Evolutionary conservation across 768 basidiomycete species (phyloP).

Genomic region (Boletus subcaerulescens): DNA sequence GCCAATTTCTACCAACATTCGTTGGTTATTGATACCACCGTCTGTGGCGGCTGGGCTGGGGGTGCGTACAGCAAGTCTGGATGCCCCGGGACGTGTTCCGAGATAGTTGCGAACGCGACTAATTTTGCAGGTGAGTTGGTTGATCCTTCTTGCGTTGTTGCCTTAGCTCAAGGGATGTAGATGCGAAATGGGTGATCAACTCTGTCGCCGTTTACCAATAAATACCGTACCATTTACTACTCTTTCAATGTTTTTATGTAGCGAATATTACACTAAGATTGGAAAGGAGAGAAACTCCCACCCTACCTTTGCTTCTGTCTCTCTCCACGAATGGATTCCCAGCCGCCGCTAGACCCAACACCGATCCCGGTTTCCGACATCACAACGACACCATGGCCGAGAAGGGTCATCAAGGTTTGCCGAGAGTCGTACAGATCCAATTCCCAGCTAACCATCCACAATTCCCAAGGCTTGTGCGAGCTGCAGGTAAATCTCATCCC

Average conservation of each 20-base stretch:
- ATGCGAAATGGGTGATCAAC: slow-evolving; percentile 55
- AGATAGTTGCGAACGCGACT: slow-evolving; percentile 50
- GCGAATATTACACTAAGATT: neutral
- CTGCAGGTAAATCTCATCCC: slow-evolving; percentile 42
- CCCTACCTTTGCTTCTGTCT: slow-evolving; percentile 24
- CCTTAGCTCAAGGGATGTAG: slow-evolving; percentile 25
- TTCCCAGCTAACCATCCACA: slow-evolving; percentile 7
- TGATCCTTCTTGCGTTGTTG: neutral
- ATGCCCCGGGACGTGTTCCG: slow-evolving; percentile 43
- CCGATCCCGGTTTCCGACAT: slow-evolving; percentile 52
- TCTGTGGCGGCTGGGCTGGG: slow-evolving; percentile 33
- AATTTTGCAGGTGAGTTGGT: slow-evolving; percentile 47
- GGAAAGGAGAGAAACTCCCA: slow-evolving; percentile 32
- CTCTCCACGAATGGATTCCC: slow-evolving; percentile 35
- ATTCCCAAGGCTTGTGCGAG: slow-evolving; percentile 51
- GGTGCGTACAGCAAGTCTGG: slow-evolving; percentile 26
- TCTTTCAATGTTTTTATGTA: neutral
- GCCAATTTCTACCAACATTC: slow-evolving; percentile 52
- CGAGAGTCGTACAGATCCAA: slow-evolving; percentile 6
- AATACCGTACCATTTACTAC: neutral
- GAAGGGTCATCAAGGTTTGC: slow-evolving; percentile 50
- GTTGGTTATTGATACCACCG: slow-evolving; percentile 40
- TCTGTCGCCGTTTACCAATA: slow-evolving; percentile 53
- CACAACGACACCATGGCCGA: slow-evolving; percentile 45
- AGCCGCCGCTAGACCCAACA: slow-evolving; percentile 33